Conservation (phyloP, 2,329 filamentous ascomycete genomes). For the Pseudocercospora fuligena region DNA sequence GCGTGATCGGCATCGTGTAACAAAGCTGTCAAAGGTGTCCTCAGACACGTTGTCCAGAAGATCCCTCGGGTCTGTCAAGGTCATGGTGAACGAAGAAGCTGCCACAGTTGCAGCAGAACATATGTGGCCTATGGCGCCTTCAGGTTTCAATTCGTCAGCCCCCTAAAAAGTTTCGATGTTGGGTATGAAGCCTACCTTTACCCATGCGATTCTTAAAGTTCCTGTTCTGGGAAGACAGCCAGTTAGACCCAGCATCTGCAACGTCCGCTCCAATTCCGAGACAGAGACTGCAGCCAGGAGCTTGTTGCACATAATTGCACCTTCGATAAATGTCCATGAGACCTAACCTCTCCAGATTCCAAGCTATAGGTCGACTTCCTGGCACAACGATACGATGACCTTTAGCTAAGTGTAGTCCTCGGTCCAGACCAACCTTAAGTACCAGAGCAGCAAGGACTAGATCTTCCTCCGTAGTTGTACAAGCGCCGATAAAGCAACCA, state of each 20-base stretch:
- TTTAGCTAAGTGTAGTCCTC: too few relatives aligned
- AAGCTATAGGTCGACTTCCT: constrained; percentile 5
- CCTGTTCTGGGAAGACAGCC: constrained; percentile 17
- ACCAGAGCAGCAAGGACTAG: constrained; percentile 18
- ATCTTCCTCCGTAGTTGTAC: constrained; percentile 23
- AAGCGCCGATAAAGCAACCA: constrained; percentile 22
- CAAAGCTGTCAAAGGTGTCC: not conserved
- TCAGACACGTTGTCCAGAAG: too few relatives aligned
- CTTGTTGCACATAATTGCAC: not conserved
- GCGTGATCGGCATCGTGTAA: not conserved
- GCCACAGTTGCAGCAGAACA: constrained; percentile 12
- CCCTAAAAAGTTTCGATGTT: too few relatives aligned
- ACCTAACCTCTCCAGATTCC: too few relatives aligned
- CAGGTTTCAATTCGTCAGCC: too few relatives aligned
- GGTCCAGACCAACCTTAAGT: constrained; percentile 7
- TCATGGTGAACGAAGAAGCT: constrained; percentile 18
- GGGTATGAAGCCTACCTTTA: not conserved
- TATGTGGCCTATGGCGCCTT: constrained; percentile 10
- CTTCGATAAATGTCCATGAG: constrained; percentile 8
- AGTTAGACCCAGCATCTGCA: not conserved
- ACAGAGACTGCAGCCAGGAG: constrained; percentile 13
- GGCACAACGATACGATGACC: not conserved
- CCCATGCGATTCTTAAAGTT: constrained; percentile 24
- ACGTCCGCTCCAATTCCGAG: constrained; percentile 17
- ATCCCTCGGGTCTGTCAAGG: constrained; percentile 12